These are phyloP conservation scores for Albizia julibrissin DNA, from an alignment of 306 rosid genomes.

Conservation along the genomic window DNA sequence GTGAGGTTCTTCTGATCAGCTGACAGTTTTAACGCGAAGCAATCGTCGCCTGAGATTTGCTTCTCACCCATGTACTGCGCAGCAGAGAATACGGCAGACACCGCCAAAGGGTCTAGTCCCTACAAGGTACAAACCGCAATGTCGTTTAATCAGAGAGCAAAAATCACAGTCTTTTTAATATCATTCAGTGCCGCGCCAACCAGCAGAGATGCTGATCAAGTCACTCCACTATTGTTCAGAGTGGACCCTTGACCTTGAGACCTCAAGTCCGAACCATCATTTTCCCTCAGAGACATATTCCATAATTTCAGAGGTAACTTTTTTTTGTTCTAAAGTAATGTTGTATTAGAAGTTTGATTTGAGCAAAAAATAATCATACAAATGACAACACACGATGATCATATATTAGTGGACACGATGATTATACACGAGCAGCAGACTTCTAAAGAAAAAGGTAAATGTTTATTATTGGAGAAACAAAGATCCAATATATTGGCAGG, in stretches of 20 bases:
- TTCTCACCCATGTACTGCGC: slow-evolving; percentile 85
- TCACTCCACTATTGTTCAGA: slow-evolving; percentile 21
- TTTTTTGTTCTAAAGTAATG: neutral
- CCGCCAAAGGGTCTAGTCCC: slow-evolving; percentile 87
- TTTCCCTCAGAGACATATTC: neutral
- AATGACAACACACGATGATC: slow-evolving; percentile 8
- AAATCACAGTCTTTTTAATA: neutral
- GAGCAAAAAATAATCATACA: neutral
- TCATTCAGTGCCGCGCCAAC: neutral
- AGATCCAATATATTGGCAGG: slow-evolving; percentile 39
- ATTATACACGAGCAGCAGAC: neutral
- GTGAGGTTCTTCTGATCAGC: slow-evolving; percentile 67
- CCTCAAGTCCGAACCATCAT: neutral
- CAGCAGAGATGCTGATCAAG: neutral
- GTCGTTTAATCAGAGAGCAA: neutral
- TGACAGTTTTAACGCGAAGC: slow-evolving; percentile 69
- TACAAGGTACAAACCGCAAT: slow-evolving; percentile 34
- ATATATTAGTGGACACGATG: neutral
- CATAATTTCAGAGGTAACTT: neutral
- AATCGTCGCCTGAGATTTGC: slow-evolving; percentile 57
- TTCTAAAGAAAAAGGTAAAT: no score
- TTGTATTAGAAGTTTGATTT: neutral
- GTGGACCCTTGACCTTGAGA: neutral
- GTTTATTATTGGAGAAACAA: no score
- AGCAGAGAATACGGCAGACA: slow-evolving; percentile 58